These are phyloP conservation scores for Fusarium sacchari DNA, from an alignment of 2,329 filamentous ascomycete species.

Conservation along the genomic window DNA sequence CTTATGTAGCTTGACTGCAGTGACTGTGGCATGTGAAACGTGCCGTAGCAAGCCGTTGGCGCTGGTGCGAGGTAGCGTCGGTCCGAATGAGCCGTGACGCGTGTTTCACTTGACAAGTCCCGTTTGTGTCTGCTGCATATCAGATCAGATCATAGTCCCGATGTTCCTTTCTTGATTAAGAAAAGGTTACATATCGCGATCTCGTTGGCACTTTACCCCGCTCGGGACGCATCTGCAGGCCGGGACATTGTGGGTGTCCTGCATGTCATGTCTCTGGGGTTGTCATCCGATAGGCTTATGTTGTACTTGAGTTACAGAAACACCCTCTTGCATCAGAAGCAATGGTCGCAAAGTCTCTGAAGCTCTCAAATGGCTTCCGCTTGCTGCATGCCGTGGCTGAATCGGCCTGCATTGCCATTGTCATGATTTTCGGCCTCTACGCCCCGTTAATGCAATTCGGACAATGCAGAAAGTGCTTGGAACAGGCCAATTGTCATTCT, in stretches of 20 bases:
- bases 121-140: neutral
- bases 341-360: too few species aligned
- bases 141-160: neutral
- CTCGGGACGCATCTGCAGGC: neutral
- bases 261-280: neutral
- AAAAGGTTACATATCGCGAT: neutral
- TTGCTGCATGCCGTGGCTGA: neutral
- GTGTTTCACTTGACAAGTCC: neutral
- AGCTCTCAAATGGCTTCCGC: neutral
- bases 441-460: neutral
- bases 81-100: neutral
- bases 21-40: neutral
- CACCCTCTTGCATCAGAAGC: too few species aligned
- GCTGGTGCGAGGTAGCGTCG: neutral
- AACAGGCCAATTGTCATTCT: neutral
- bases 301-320: neutral
- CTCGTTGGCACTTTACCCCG: neutral
- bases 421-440: rapidly evolving
- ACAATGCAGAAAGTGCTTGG: neutral
- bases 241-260: neutral
- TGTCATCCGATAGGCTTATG: neutral
- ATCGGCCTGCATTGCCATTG: neutral
- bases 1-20: neutral
- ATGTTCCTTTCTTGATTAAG: neutral
- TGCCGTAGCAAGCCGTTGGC: neutral